Conservation (phyloP, 2,329 filamentous ascomycete genomes). For the Corniculantispora saksenae region DNA sequence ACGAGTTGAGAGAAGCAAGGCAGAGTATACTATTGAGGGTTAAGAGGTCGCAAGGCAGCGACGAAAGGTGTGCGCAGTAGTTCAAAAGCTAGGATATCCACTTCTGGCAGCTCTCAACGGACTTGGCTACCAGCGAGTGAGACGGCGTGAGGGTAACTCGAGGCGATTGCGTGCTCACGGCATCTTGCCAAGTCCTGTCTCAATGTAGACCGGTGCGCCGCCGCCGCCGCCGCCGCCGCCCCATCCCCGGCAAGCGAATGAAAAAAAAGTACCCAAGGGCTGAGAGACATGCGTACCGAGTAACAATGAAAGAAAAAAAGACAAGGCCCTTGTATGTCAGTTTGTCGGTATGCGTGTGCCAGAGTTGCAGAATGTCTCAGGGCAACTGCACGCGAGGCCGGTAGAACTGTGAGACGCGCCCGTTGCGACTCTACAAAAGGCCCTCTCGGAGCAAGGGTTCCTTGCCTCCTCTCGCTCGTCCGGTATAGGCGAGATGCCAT, state of each 20-base stretch:
- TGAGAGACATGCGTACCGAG: too few relatives aligned
- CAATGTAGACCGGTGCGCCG: too few relatives aligned
- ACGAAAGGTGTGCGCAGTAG: neutral
- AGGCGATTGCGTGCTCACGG: slow-evolving; percentile 10
- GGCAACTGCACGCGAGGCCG: neutral
- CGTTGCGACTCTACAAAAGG: neutral
- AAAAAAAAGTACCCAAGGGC: neutral
- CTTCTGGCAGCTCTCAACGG: neutral
- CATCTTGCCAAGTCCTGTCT: neutral
- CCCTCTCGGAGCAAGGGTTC: neutral
- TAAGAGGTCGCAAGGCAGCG: neutral
- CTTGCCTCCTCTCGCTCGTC: neutral
- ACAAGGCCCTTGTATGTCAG: neutral
- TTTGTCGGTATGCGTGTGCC: neutral
- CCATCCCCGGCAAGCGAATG: neutral
- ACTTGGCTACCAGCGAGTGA: neutral
- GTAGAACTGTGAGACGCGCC: neutral
- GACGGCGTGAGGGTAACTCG: neutral
- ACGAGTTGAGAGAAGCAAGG: neutral
- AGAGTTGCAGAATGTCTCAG: neutral
- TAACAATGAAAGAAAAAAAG: too few relatives aligned
- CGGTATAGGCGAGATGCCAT: neutral
- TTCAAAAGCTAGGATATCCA: neutral
- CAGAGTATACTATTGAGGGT: neutral
- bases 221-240: too few relatives aligned